Conservation (phyloP, 371 early-diverging fungal species). For the Zopfochytrium polystomum region DNA sequence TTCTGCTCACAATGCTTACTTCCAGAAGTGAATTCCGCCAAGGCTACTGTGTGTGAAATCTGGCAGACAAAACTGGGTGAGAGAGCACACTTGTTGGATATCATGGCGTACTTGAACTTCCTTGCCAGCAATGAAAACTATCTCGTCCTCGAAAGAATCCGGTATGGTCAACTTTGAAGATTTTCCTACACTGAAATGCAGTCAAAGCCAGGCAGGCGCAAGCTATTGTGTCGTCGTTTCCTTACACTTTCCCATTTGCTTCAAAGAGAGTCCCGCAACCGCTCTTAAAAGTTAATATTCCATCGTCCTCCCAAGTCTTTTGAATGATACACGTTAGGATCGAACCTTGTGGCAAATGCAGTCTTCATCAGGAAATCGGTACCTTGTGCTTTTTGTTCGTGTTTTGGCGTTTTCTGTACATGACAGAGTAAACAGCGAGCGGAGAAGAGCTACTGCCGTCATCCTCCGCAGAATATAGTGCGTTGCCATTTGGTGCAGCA, state of each 20-base stretch:
- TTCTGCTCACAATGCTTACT: constrained; percentile 9
- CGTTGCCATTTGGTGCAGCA: too few relatives aligned
- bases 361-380: too few relatives aligned
- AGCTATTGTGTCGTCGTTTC: too few relatives aligned
- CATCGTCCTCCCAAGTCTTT: constrained; percentile 59
- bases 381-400: constrained; percentile 46
- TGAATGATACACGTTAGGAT: too few relatives aligned
- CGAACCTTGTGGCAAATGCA: too few relatives aligned
- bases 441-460: too few relatives aligned
- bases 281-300: constrained; percentile 22
- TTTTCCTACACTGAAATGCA: constrained; percentile 19
- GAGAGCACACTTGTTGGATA: background rate
- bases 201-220: too few relatives aligned
- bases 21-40: constrained; percentile 19
- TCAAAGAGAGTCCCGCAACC: constrained; percentile 31
- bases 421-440: constrained; percentile 2
- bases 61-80: constrained; percentile 13
- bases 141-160: constrained; percentile 25
- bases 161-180: background rate
- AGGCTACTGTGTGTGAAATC: constrained; percentile 8
- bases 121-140: constrained; percentile 34
- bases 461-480: too few relatives aligned
- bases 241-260: constrained; percentile 43
- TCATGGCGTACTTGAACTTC: constrained; percentile 45
- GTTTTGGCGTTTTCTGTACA: constrained; percentile 10